Percentiles rank a stretch among this genome's conserved stretches.
These are phyloP conservation scores for Tetrapyrgos nigripes DNA, from an alignment of 1,284 basidiomycete species.

Conservation along the genomic window DNA sequence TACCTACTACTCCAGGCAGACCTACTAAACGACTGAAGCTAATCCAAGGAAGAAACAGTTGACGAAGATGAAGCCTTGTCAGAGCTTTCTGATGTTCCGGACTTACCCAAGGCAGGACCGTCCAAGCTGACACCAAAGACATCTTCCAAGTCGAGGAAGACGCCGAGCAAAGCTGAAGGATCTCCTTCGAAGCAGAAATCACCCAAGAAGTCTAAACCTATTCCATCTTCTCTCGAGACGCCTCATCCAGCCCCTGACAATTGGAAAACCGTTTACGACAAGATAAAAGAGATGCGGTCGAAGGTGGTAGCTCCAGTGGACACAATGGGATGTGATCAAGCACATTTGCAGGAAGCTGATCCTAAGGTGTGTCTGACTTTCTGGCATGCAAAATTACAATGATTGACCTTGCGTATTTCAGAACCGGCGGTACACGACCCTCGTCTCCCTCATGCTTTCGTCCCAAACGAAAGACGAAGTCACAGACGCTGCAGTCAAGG, in stretches of 20 bases:
- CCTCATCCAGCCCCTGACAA: slow-evolving; percentile 77
- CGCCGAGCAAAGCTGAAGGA: slow-evolving; percentile 2
- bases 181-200: slow-evolving; percentile 40
- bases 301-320: slow-evolving; percentile 85
- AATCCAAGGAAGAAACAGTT: slow-evolving; percentile 25
- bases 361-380: slow-evolving; percentile 2
- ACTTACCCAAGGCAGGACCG: background rate
- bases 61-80: slow-evolving; percentile 27
- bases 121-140: slow-evolving; percentile 20
- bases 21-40: slow-evolving; percentile 41
- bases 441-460: slow-evolving; percentile 94
- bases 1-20: slow-evolving; percentile 15
- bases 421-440: slow-evolving; percentile 83
- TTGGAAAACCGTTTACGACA: slow-evolving; percentile 80
- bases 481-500: slow-evolving; percentile 83
- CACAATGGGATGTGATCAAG: slow-evolving; percentile 87
- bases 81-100: slow-evolving; percentile 12
- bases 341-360: slow-evolving; percentile 28
- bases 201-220: slow-evolving; percentile 39
- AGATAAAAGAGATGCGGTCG: slow-evolving; percentile 82
- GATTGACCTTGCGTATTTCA: slow-evolving; percentile 31
- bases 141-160: slow-evolving; percentile 33
- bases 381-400: too few relatives aligned
- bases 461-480: slow-evolving; percentile 96
- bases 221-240: slow-evolving; percentile 61